phyloP scores from a whole-genome alignment of 2,329 filamentous ascomycete species.

The Pseudodiploospora longispora region DNA sequence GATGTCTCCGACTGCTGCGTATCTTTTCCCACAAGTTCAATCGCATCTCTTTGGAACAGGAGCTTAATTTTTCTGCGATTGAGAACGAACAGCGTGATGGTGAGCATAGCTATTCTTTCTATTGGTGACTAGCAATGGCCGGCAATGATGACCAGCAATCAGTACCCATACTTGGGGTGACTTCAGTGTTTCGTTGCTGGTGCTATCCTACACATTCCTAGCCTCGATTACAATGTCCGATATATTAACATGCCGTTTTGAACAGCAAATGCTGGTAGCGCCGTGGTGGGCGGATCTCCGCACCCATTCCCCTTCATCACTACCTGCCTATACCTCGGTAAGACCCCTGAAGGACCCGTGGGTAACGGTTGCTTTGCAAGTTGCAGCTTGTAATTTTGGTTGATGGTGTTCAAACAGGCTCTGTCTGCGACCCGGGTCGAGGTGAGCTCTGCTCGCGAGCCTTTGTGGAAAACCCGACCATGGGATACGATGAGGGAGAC shows the following conservation, averaged over 20 bases:
- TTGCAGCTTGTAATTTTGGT: neutral
- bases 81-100: neutral
- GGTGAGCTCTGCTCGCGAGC: neutral
- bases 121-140: no score
- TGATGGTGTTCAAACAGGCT: neutral
- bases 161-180: no score
- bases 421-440: neutral
- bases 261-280: no score
- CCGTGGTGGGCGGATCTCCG: no score
- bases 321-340: constrained; percentile 1
- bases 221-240: no score
- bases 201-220: no score
- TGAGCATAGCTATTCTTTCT: neutral
- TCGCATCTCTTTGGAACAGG: constrained; percentile 3
- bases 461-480: neutral
- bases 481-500: neutral
- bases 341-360: neutral
- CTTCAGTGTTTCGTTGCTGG: no score
- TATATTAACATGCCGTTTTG: no score
- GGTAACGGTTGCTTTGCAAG: no score
- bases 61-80: neutral
- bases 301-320: constrained; percentile 1
- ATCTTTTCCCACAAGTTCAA: constrained; percentile 1
- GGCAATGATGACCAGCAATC: no score
- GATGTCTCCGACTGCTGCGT: neutral